Conservation (phyloP, 139 green algal genomes). For the Nannochloris sp. region DNA sequence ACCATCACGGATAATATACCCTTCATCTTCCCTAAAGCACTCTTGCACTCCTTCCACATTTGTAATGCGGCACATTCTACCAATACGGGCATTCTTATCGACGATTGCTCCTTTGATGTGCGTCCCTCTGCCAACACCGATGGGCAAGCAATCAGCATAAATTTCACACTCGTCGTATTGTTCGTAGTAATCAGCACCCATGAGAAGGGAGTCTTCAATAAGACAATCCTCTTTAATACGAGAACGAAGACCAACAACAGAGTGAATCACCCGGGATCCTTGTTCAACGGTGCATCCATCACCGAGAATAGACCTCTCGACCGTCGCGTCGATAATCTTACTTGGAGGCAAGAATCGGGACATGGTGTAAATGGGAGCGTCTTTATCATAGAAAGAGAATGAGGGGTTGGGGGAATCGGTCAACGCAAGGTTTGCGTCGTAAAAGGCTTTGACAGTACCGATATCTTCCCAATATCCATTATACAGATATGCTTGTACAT, state of each 20-base stretch:
- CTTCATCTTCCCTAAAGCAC: conserved; percentile 74
- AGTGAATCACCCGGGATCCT: conserved; percentile 72
- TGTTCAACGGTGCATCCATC: conserved; percentile 70
- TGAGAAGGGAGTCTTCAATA: conserved; percentile 70
- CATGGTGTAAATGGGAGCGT: conserved; percentile 83
- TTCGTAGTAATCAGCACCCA: conserved; percentile 99
- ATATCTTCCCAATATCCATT: conserved; percentile 91
- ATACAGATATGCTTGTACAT: conserved; percentile 73
- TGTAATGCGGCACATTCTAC: conserved; percentile 51
- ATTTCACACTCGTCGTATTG: conserved; percentile 59
- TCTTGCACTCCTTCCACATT: conserved; percentile 78
- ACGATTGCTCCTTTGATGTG: conserved; percentile 89
- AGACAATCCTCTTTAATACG: conserved; percentile 60
- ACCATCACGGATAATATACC: conserved; percentile 95
- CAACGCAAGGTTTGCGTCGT: conserved; percentile 91
- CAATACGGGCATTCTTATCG: conserved; percentile 95
- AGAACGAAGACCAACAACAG: conserved; percentile 87
- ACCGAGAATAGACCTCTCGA: conserved; percentile 55
- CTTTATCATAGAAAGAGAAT: conserved; percentile 78
- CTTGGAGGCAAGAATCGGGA: conserved; percentile 71
- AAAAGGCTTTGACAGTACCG: conserved; percentile 95
- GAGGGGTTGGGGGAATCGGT: conserved; percentile 70
- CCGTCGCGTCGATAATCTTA: conserved; percentile 51
- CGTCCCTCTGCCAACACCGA: conserved; percentile 83
- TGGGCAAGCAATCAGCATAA: conserved; percentile 74